Evolutionary conservation across 306 rosid species (phyloP).

Genomic region (Potentilla sterilis): DNA sequence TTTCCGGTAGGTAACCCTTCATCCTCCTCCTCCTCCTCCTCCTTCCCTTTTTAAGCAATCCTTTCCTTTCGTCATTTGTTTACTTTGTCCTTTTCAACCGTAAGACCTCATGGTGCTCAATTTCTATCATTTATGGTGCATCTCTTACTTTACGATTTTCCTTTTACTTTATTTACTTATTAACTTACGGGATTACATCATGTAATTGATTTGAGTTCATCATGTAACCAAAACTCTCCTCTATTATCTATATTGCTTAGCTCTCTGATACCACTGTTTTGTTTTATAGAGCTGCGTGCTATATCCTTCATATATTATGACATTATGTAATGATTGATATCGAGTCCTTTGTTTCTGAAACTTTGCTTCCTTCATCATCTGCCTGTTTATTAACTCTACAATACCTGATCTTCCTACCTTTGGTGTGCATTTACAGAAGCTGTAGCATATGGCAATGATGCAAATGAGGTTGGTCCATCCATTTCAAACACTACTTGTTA

Average conservation of each 20-base stretch:
- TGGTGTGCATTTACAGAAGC: conserved; percentile 64
- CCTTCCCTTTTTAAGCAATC: neutral
- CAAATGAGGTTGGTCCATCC: conserved; percentile 55
- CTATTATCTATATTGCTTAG: no score
- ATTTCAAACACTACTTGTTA: conserved; percentile 8
- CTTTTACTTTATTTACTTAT: neutral
- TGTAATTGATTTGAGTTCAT: neutral
- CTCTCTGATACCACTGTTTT: neutral
- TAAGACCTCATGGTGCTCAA: neutral
- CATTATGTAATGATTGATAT: neutral
- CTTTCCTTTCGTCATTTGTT: neutral
- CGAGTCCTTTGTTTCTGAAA: neutral
- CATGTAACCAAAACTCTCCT: neutral
- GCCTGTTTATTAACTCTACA: neutral
- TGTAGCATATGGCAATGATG: conserved; percentile 66
- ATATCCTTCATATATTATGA: neutral
- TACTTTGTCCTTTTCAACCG: no score
- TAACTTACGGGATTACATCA: neutral
- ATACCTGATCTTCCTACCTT: neutral
- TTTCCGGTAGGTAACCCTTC: conserved; percentile 62
- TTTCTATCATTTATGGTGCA: no score
- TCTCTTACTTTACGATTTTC: neutral
- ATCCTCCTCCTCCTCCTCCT: neutral
- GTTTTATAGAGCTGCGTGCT: neutral
- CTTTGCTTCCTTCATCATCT: neutral